Evolutionary conservation across 1,284 basidiomycete species (phyloP).

Genomic region (Ceratobasidium sp.): DNA sequence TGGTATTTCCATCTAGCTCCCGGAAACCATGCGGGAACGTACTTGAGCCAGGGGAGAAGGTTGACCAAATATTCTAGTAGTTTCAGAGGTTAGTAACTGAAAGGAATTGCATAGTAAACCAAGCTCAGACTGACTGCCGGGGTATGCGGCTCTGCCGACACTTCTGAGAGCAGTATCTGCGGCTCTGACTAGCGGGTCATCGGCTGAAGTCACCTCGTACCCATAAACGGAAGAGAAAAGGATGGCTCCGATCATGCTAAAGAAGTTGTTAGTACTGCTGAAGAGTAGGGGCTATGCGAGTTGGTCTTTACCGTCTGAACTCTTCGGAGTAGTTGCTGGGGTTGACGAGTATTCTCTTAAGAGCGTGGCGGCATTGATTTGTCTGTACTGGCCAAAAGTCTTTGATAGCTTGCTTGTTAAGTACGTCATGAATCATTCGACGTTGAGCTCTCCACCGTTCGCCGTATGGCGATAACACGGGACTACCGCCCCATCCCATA

Average conservation of each 20-base stretch:
- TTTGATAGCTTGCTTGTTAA: conserved; percentile 19
- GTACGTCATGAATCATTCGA: conserved; percentile 13
- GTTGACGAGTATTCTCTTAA: not conserved
- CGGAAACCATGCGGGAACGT: conserved; percentile 46
- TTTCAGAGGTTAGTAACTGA: not conserved
- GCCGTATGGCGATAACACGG: conserved; percentile 16
- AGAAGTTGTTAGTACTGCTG: not conserved
- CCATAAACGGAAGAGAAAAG: conserved; percentile 34
- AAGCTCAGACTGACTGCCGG: not conserved
- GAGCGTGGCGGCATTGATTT: conserved; percentile 15
- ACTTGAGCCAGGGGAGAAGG: conserved; percentile 33
- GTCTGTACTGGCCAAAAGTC: conserved; percentile 28
- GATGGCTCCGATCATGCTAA: conserved; percentile 2
- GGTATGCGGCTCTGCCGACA: conserved; percentile 9
- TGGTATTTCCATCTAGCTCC: conserved; percentile 27
- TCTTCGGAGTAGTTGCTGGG: conserved; percentile 19
- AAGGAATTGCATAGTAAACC: not conserved
- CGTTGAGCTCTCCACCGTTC: conserved; percentile 35
- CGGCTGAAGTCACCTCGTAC: conserved; percentile 27
- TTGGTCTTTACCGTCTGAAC: not conserved
- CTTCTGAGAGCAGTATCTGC: conserved; percentile 15
- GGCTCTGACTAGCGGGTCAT: conserved; percentile 31
- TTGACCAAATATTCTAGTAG: conserved; percentile 31
- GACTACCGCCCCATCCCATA: conserved; percentile 14
- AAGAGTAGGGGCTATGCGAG: too few species aligned